Base-by-base conservation (phyloP, 768 basidiomycete species). In the Tricholoma furcatifolium region DNA sequence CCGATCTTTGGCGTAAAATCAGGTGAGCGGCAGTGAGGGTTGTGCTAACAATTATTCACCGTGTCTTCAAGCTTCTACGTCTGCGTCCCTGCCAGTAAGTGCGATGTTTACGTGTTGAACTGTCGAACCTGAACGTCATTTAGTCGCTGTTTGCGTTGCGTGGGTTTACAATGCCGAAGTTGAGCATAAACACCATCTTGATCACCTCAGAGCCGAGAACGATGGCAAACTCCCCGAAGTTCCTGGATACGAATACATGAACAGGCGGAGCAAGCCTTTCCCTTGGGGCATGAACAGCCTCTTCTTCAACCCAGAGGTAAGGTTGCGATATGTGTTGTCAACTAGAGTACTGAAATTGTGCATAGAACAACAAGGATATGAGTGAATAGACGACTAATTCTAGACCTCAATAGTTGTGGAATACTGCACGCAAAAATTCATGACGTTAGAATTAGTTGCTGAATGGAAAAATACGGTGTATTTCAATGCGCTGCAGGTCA, bases 251-350 rank as follows among this genome's bases (percentile, higher is more conserved):
- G 81, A 89, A 39, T 90, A 86, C 74, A 62, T 93, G 69, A 91
- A 92, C 74, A 81, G 75, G 62, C 77, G 91, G 55, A 67, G 67
- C 54, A 91, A 89, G 69, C 88, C 91, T 36, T 93, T 79, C 78
- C 91, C 91, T 17, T 93, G 91, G 91, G 91, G 91, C 20, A 69
- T 60, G 61, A 93, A 93, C 80, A 79, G 81, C 12, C 78, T 93
- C 15, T 93, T 93, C 78, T 93, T 80, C 75, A 93, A 91, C 67
- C 68, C 83, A 46, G 75, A 81, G 60, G 91, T 88, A 42, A 84
- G 63, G n/a, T 39, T 43, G 23, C 17, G 23, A 14, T 20, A 9
- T 18, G 14, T n/a, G 12, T 35, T 3, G n/a, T 35, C 21, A 15
- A 35, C 32, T 20, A 8, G 15, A 21, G 27, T 14, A n/a, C 50